Evolutionary conservation across 78 protist genomes (phyloP).

Genomic region (Salpingoeca rosetta): DNA sequence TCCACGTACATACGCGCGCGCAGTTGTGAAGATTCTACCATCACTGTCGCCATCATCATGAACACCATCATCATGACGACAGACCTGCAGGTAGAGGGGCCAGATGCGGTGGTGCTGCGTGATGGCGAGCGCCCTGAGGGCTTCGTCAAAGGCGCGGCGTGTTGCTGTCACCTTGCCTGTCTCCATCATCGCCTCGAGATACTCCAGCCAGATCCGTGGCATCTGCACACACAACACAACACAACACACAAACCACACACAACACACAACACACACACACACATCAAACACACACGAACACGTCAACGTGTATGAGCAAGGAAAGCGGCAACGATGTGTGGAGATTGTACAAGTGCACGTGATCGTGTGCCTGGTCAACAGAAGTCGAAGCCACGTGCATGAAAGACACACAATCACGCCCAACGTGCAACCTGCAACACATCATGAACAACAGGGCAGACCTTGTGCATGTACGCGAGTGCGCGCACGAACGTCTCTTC

Average conservation of each 20-base stretch:
- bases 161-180: conserved; percentile 71
- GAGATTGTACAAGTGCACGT: not conserved
- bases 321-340: not conserved
- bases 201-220: conserved; percentile 98
- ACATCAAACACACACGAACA: too few relatives aligned
- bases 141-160: conserved; percentile 81
- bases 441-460: not conserved
- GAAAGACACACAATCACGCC: not conserved
- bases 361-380: not conserved
- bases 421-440: not conserved
- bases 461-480: conserved; percentile 80
- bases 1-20: too few relatives aligned
- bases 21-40: too few relatives aligned
- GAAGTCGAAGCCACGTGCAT: not conserved
- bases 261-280: too few relatives aligned
- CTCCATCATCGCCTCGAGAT: conserved; percentile 50
- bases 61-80: too few relatives aligned
- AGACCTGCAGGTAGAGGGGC: conserved; percentile 63
- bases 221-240: too few relatives aligned
- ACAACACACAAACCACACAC: too few relatives aligned
- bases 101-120: conserved; percentile 95
- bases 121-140: conserved; percentile 91
- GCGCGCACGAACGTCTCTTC: conserved; percentile 72
- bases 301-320: not conserved
- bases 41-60: too few relatives aligned